phyloP scores from a whole-genome alignment of 768 basidiomycete species.

The Rhizopogon salebrosus region DNA sequence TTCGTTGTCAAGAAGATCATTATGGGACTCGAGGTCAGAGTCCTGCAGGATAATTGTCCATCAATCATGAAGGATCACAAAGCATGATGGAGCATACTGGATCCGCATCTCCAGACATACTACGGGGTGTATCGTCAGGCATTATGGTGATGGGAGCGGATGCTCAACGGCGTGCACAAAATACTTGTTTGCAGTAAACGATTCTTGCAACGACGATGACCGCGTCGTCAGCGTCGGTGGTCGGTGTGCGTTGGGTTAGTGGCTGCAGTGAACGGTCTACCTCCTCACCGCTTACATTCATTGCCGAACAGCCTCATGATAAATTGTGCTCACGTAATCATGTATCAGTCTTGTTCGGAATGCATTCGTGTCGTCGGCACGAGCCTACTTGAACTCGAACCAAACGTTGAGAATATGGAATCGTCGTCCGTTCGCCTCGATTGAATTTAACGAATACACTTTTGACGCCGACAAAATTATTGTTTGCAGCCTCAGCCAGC shows the following conservation, averaged over 20 bases:
- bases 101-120: slow-evolving; percentile 59
- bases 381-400: too few species aligned
- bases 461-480: too few species aligned
- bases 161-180: slow-evolving; percentile 15
- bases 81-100: slow-evolving; percentile 24
- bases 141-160: slow-evolving; percentile 40
- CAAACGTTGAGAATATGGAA: too few species aligned
- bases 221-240: slow-evolving; percentile 3
- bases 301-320: slow-evolving; percentile 12
- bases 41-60: slow-evolving; percentile 34
- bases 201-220: neutral
- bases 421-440: too few species aligned
- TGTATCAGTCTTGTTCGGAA: neutral
- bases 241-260: too few species aligned
- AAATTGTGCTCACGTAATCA: slow-evolving; percentile 8
- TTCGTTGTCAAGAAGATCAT: slow-evolving; percentile 15
- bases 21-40: slow-evolving; percentile 60
- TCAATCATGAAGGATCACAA: slow-evolving; percentile 8
- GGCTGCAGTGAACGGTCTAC: too few species aligned
- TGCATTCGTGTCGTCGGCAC: too few species aligned
- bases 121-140: slow-evolving; percentile 50
- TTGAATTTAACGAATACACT: too few species aligned
- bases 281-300: neutral
- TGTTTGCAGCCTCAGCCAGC: too few species aligned
- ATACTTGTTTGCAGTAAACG: neutral